phyloP scores from a whole-genome alignment of 2,329 filamentous ascomycete species.

The Talaromyces sp. region DNA sequence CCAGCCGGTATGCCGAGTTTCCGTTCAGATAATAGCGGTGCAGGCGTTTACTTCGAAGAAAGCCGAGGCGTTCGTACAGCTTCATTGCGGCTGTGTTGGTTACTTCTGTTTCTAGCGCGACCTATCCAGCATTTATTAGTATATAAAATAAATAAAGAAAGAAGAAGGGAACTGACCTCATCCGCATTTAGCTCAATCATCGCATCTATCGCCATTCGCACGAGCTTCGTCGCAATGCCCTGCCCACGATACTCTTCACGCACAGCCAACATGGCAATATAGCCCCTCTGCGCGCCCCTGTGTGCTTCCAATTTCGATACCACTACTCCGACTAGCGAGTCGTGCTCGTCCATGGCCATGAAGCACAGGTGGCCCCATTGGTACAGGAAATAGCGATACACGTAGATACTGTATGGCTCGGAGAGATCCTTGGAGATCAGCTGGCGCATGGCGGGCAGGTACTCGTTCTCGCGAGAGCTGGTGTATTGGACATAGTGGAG shows the following conservation, averaged over 20 bases:
- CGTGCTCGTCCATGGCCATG: slow-evolving; percentile 57
- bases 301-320: slow-evolving; percentile 93
- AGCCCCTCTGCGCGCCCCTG: slow-evolving; percentile 77
- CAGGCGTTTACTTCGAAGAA: slow-evolving; percentile 83
- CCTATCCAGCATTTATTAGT: slow-evolving; percentile 30
- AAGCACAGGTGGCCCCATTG: slow-evolving; percentile 98
- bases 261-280: slow-evolving; percentile 98
- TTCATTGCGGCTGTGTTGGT: slow-evolving; percentile 85
- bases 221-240: slow-evolving; percentile 82
- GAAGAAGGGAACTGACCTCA: slow-evolving; percentile 48
- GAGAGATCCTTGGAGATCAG: slow-evolving; percentile 94
- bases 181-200: slow-evolving; percentile 83
- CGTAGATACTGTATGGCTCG: slow-evolving; percentile 98
- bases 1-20: slow-evolving; percentile 84
- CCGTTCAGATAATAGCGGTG: slow-evolving; percentile 96
- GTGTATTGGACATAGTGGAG: slow-evolving; percentile 57
- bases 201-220: slow-evolving; percentile 83
- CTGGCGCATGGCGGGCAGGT: slow-evolving; percentile 81
- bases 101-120: slow-evolving; percentile 94
- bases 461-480: slow-evolving; percentile 52
- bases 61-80: slow-evolving; percentile 87
- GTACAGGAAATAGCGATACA: slow-evolving; percentile 95
- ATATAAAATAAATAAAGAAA: not conserved
- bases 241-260: slow-evolving; percentile 70
- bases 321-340: slow-evolving; percentile 73